Base-by-base conservation (phyloP, 2,329 filamentous ascomycete genomes). In the Botrytis galanthina region DNA sequence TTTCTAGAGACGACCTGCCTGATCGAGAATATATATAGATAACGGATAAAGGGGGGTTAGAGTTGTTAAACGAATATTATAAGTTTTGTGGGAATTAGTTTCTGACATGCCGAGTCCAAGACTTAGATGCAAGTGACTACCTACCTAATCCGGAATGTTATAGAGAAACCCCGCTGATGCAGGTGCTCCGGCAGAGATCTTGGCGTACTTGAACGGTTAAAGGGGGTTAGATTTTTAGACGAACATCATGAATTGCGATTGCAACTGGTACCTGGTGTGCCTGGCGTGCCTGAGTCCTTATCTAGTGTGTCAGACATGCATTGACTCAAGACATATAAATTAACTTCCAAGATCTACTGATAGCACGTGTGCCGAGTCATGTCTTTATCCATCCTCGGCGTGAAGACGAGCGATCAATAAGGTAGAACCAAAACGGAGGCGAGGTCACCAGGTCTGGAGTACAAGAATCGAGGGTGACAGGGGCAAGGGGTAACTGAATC, bases 331-430 rank as follows among this genome's bases (percentile, higher is more conserved):
- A 42, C 18, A 29, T 62, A 61, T 62, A n/a, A 42, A 63, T 51
- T 26, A 57, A 57, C 14, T 57, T 57, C 51, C 51, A 57, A 57
- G n/a, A 57, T 57, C 51, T 57, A 57, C 51, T 57, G 12, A 20
- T 51, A 46, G 63, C 44, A 67, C 63, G 64, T 67, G 63, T 51
- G 29, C 2, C 32, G 35, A 67, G 64, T 67, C 64, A 67, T 51
- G 63, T 20, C 6, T 32, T 29, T 57, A 57, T 57, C 51, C 51
- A 57, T 18, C n/a, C 51, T 57, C 51, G 51, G 51, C 51, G n/a
- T 7, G 51, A 57, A 18, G 51, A 6, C 14, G 3, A 32, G 51
- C n/a, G 51, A 48, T n/a, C n/a, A 44, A 46, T n/a, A 46, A 42
- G 39, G 39, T 14, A 35, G 20, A 35, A 35, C 7, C 32, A 3